Conservation (phyloP, 2,329 filamentous ascomycete genomes). For the Aspergillus ochraceoroseus region DNA sequence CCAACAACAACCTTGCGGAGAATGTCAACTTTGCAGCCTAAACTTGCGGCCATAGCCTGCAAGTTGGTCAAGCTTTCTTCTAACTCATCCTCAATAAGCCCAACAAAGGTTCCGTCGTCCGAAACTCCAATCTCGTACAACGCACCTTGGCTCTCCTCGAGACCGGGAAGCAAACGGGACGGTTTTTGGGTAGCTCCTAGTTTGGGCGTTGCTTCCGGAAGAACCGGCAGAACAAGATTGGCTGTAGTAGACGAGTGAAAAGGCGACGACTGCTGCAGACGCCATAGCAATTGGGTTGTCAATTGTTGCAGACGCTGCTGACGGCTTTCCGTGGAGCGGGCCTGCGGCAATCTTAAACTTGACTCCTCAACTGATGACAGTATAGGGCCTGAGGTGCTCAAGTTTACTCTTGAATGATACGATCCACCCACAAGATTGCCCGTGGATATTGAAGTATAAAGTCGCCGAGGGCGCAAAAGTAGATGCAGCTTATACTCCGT, state of each 20-base stretch:
- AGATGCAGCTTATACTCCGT: conserved; percentile 97
- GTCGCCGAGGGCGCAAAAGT: conserved; percentile 70
- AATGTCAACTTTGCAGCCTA: conserved; percentile 81
- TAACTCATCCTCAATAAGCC: conserved; percentile 83
- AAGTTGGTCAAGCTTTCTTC: conserved; percentile 83
- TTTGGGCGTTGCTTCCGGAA: conserved; percentile 61
- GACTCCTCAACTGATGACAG: conserved; percentile 30
- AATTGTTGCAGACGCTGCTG: conserved; percentile 84
- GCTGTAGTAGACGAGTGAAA: conserved; percentile 77
- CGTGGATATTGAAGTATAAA: conserved; percentile 68
- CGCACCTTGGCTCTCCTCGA: conserved; percentile 90
- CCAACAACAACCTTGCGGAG: conserved; percentile 79
- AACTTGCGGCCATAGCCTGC: conserved; percentile 82
- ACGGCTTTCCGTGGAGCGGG: conserved; percentile 62
- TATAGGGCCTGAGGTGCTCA: conserved; percentile 21
- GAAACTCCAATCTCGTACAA: conserved; percentile 95
- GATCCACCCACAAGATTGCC: conserved; percentile 50
- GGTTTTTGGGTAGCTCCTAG: conserved; percentile 54
- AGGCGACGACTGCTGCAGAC: conserved; percentile 88
- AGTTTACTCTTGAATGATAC: conserved; percentile 41
- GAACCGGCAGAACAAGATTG: conserved; percentile 66
- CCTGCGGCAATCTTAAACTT: conserved; percentile 36
- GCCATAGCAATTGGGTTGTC: conserved; percentile 92
- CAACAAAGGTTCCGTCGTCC: conserved; percentile 87
- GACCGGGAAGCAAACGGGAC: conserved; percentile 59